Conservation (phyloP, 2,329 filamentous ascomycete genomes). For the Stachybotrys chartarum region DNA sequence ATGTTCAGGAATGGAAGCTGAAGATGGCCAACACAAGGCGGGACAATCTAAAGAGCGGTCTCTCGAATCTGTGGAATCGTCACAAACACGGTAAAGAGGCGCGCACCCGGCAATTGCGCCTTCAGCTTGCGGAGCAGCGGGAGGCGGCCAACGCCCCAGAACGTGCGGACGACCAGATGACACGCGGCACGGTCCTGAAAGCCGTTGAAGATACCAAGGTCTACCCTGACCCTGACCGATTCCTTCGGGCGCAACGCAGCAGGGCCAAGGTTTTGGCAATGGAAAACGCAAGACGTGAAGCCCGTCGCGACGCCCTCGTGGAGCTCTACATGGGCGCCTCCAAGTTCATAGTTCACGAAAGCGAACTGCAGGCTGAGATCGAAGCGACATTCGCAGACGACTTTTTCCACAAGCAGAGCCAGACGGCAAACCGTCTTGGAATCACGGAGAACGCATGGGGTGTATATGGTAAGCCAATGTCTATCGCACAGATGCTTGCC, state of each 20-base stretch:
- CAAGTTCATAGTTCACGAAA: conserved; percentile 77
- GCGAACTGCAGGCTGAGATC: conserved; percentile 66
- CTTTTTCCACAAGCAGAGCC: conserved; percentile 36
- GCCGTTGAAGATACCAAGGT: conserved; percentile 41
- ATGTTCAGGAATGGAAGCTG: conserved; percentile 55
- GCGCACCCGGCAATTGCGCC: conserved; percentile 30
- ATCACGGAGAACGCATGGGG: conserved; percentile 47
- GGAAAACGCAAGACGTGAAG: conserved; percentile 41
- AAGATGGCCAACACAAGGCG: conserved; percentile 67
- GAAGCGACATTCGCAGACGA: conserved; percentile 68
- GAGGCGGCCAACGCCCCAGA: conserved; percentile 55
- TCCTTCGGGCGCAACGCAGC: conserved; percentile 42
- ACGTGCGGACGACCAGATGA: conserved; percentile 69
- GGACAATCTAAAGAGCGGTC: conserved; percentile 62
- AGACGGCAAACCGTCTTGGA: conserved; percentile 20
- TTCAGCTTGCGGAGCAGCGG: conserved; percentile 39
- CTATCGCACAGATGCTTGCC: conserved; percentile 37
- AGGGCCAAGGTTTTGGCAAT: conserved; percentile 36
- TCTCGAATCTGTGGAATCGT: conserved; percentile 62
- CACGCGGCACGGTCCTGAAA: conserved; percentile 56
- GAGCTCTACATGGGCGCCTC: conserved; percentile 85
- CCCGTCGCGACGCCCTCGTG: conserved; percentile 66
- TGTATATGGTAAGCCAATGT: conserved; percentile 35
- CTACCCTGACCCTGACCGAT: conserved; percentile 55
- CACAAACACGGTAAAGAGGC: conserved; percentile 39